Evolutionary conservation across 2,329 filamentous ascomycete genomes (phyloP).

Genomic region (Sclerotiophoma versabilis): DNA sequence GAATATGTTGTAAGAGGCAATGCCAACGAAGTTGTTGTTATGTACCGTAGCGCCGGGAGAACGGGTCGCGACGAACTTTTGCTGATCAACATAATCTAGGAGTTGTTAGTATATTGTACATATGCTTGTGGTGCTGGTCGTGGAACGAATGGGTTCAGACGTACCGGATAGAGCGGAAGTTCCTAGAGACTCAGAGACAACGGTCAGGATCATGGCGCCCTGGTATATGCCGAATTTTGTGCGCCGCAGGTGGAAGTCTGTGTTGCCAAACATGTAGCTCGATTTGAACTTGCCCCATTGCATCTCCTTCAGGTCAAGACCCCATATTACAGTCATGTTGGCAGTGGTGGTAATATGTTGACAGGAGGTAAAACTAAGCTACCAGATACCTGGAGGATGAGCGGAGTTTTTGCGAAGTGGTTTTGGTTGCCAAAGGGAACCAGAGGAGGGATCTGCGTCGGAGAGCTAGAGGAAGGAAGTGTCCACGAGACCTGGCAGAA

Average conservation of each 20-base stretch:
- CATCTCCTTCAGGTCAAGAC: slow-evolving; percentile 63
- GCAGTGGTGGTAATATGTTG: background rate
- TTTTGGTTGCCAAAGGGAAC: background rate
- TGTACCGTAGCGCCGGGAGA: slow-evolving; percentile 54
- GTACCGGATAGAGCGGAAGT: slow-evolving; percentile 63
- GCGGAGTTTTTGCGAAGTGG: background rate
- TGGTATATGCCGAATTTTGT: slow-evolving; percentile 68
- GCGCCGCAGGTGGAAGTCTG: slow-evolving; percentile 61
- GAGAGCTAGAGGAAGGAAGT: background rate
- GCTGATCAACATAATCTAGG: slow-evolving; percentile 63
- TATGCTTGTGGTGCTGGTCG: no score
- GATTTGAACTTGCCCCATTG: slow-evolving; percentile 65
- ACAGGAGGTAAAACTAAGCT: no score
- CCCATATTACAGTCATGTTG: slow-evolving; percentile 60
- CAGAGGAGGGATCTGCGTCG: background rate
- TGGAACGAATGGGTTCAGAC: slow-evolving; percentile 11
- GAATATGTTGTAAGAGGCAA: slow-evolving; percentile 66
- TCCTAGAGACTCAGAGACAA: slow-evolving; percentile 64
- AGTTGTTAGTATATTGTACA: background rate
- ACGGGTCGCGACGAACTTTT: slow-evolving; percentile 55
- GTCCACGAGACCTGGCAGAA: background rate
- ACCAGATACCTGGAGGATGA: background rate
- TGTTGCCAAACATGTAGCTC: slow-evolving; percentile 64
- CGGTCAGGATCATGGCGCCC: slow-evolving; percentile 64
- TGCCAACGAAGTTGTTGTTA: slow-evolving; percentile 64